Conservation (phyloP, 306 rosid species). For the Trichosanthes cucumerina region DNA sequence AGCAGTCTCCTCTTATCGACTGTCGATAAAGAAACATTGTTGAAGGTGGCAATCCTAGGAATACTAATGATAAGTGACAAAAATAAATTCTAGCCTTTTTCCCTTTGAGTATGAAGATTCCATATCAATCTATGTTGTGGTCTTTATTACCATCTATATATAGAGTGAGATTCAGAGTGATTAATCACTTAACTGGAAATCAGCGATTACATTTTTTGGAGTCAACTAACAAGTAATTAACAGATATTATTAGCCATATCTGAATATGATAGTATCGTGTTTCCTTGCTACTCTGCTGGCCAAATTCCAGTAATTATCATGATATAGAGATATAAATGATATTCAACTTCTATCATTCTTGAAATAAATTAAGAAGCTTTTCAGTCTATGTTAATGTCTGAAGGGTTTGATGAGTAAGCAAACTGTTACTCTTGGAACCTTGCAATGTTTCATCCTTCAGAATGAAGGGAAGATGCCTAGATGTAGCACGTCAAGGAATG, state of each 20-base stretch:
- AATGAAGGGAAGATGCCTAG: background rate
- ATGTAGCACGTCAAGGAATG: background rate
- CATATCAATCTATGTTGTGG: background rate
- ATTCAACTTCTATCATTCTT: background rate
- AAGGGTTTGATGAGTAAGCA: background rate
- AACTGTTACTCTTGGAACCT: background rate
- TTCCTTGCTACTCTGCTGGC: background rate
- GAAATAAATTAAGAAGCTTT: background rate
- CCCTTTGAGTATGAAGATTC: background rate
- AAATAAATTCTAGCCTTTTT: background rate
- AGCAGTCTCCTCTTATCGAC: background rate
- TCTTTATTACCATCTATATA: background rate
- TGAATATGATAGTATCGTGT: background rate
- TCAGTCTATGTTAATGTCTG: background rate
- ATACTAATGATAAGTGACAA: background rate
- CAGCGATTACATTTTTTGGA: background rate
- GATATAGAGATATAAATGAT: background rate
- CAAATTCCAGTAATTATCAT: background rate
- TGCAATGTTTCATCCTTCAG: background rate
- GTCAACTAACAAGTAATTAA: background rate
- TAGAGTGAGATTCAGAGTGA: background rate
- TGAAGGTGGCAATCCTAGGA: background rate
- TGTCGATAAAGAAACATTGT: background rate
- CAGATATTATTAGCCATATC: background rate
- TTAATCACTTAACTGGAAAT: background rate